Base-by-base conservation (phyloP, 2,329 filamentous ascomycete genomes). In the Colletotrichum sp. region DNA sequence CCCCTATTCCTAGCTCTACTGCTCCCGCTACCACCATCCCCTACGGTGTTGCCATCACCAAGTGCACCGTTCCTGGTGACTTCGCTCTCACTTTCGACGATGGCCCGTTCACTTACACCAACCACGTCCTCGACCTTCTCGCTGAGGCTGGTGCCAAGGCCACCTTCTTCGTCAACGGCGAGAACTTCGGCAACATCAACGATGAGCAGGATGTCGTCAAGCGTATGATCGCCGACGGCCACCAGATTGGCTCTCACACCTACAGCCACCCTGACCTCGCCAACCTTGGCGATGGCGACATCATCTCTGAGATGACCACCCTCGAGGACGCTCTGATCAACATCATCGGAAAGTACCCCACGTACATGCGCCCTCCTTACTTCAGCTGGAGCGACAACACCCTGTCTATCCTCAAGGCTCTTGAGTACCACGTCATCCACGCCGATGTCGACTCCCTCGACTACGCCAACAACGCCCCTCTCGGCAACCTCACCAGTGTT, bases 81-180 rank as follows among this genome's bases (percentile, higher is more conserved):
- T 80, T 87, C 28, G 87, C 88, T 3, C 80, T 89, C 22, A 88
- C 87, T 2, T 88, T 86, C 77, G 88, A 89, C 76, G 88, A 89
- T 69, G 87, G 87, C 0, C 88, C 88, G 0, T 86, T 82, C 73
- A 71, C 77, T 11, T 88, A 85, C 78, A 90, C 88, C 8, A 77
- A 79, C 22, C 79, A 81, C 16, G 79, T 90, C 12, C 84, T 90
- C 30, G 83, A 87, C 72, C 66, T 85, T 1, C 76, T 87, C 9
- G 80, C 82, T 25, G 67, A 80, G 11, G 78, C 80, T 44, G 68
- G 81, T 5, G 80, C 82, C 68, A 84, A 82, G 63, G 86, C 83
- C 15, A 87, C 86, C 22, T 86, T 85, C 79, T 89, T 88, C 80
- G 80, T 88, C 67, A 83, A 83, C 1, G 86, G 86, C 5, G 83